Evolutionary conservation across 2,329 filamentous ascomycete genomes (phyloP), one percentile per base, ranked within the genome.

Genomic region (Didymella glomerata): DNA sequence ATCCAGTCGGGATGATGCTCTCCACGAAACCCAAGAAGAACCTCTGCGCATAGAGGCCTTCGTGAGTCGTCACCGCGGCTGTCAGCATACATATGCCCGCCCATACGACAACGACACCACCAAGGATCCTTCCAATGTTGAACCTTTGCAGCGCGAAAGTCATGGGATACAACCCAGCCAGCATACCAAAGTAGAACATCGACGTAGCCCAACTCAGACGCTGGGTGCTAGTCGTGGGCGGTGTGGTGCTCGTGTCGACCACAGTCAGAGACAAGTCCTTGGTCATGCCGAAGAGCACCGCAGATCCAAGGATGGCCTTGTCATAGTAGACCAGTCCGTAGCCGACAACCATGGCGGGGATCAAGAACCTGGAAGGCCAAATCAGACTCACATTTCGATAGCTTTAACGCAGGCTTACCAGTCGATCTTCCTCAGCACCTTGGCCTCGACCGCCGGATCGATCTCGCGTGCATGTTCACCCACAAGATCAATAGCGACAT

Each of bases 161-260:
- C 84, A 92, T 87, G 1, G 90, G 90, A 62, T 91, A 92, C 3
- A 90, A 79, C 0, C 90, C 90, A 0, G 85, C 86, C 2, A 93
- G 82, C 88, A 91, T 90, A 36, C 90, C 90, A 65, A 93, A 92
- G 79, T 92, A 93, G 79, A 93, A 92, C 68, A 92, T 81, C 0
- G 88, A 92, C 0, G 89, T 92, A 2, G 90, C 90, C 90, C 90
- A 93, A 65, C 85, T 88, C 27, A 93, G 83, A 11, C 90, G 84
- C 0, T 84, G 83, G 0, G 90, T 92, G 69, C 90, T 85, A 16
- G 84, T 84, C 0, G 83, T 84, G 0, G 73, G 82, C 0, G 88
- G 87, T 1, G 74, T 79, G 2, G 78, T 82, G 1, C 79, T 75
- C n/a, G 80, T 70, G 62, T 84, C 76, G 8, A 84, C 77, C 4